Evolutionary conservation across 805 yeast species (phyloP), one percentile per base, ranked within the genome.

Genomic region (Kodamaea kakaduensis): DNA sequence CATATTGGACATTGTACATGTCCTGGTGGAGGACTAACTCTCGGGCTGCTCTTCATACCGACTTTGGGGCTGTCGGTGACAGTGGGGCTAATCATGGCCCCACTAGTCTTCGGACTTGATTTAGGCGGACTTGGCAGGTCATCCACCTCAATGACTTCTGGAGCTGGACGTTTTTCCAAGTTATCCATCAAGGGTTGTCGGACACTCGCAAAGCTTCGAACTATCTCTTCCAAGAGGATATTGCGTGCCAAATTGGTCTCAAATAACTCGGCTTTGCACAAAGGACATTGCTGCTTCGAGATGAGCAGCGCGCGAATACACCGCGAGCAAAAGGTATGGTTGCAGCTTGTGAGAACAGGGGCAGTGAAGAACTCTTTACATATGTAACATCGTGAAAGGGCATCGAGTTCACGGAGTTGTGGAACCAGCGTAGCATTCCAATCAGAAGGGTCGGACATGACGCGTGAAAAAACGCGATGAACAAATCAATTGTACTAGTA

Each of bases 321-420:
- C 9, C 79, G 69, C 0, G 95, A 85, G 58, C 97, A 89, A 55
- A 87, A 89, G 1, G 89, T 80, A 56, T 89, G 97, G 23, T 84
- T 81, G 63, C 97, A 89, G 2, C 81, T 73, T 1, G 96, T 84
- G 27, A 83, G 60, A 23, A 86, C 85, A 1, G 97, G 96, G 0
- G 89, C 84, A 20, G 62, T 71, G 36, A 84, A 66, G 44, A 82
- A 76, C 41, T 87, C 96, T 49, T 88, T 85, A 58, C 97, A 89
- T 7, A 89, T 83, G 47, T 83, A 88, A 53, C 97, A 89, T 50
- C 95, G 54, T 33, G 87, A 64, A 17, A 81, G 63, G 2, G 86
- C 68, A 44, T 89, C 96, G 2, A 89, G 59, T 33, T 72, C 78
- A 2, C 68, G 47, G 3, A 86, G 54, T 12, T 55, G 59, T 3